phyloP scores from a whole-genome alignment of 31 red algal species.

The Porphyra umbilicalis region DNA sequence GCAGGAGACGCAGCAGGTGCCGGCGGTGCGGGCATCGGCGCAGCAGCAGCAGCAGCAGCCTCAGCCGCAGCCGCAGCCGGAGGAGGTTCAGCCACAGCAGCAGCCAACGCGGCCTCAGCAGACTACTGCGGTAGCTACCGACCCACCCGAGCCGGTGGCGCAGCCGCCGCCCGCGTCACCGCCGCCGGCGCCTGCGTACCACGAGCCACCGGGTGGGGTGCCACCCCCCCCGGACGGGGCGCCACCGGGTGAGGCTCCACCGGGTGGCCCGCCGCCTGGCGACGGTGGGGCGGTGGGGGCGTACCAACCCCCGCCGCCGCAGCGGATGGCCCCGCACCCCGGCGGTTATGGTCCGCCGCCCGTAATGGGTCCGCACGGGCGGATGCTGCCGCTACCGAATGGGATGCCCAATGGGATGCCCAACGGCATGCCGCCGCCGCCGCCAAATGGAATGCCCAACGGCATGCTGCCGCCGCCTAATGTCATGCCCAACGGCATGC shows the following conservation, averaged over 20 bases:
- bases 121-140: background rate
- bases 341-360: background rate
- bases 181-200: background rate
- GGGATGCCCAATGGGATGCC: background rate
- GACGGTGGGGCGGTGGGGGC: background rate
- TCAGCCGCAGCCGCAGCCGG: background rate
- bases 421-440: background rate
- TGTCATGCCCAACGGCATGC: too few species aligned
- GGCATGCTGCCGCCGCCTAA: too few species aligned
- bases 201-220: background rate
- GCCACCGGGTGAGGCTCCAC: too few species aligned
- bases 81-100: background rate
- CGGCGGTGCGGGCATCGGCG: too few species aligned
- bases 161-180: background rate
- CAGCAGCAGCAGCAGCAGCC: background rate
- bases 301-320: background rate
- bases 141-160: background rate
- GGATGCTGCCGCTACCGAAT: background rate
- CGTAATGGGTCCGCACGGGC: background rate
- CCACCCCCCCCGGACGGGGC: background rate
- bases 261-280: too few species aligned
- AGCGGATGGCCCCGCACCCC: background rate
- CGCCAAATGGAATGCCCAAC: background rate
- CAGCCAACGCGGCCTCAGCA: too few species aligned
- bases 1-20: background rate